phyloP scores from a whole-genome alignment of 1,139 yeast species.

The Yamadazyma diddensiae region DNA sequence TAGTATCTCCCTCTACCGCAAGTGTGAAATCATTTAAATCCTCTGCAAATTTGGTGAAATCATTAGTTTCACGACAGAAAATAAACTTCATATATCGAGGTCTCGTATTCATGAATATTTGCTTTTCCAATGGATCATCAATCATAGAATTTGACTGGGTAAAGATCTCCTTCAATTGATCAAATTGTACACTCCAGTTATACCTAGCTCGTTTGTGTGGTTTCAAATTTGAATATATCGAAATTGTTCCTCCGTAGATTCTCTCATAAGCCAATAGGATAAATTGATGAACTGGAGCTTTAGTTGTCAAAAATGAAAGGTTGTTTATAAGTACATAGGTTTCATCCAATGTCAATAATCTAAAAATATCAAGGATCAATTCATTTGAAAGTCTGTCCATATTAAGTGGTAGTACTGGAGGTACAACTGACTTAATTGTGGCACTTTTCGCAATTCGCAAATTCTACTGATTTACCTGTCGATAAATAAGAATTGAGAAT shows the following conservation, averaged over 20 bases:
- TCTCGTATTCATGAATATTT: constrained; percentile 19
- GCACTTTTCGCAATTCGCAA: no score
- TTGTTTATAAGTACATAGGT: constrained; percentile 16
- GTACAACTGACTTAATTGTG: no score
- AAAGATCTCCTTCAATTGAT: not conserved
- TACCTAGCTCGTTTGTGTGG: no score
- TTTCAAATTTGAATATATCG: constrained; percentile 15
- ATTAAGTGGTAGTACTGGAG: no score
- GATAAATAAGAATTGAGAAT: no score
- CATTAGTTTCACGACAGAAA: constrained; percentile 27
- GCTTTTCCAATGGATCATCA: constrained; percentile 7
- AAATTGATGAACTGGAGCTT: constrained; percentile 12
- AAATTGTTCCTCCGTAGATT: constrained; percentile 20
- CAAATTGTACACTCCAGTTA: not conserved
- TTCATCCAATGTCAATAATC: constrained; percentile 21
- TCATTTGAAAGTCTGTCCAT: constrained; percentile 23
- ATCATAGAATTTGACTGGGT: not conserved
- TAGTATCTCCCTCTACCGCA: constrained; percentile 1
- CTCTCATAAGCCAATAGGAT: constrained; percentile 20
- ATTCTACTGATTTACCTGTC: no score
- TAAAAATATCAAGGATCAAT: constrained; percentile 22
- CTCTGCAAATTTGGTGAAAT: constrained; percentile 25
- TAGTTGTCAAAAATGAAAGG: no score
- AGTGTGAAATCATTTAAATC: constrained; percentile 8
- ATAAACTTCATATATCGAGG: constrained; percentile 27